phyloP scores from a whole-genome alignment of 2,329 filamentous ascomycete species.

The Clarireedia hainanense region DNA sequence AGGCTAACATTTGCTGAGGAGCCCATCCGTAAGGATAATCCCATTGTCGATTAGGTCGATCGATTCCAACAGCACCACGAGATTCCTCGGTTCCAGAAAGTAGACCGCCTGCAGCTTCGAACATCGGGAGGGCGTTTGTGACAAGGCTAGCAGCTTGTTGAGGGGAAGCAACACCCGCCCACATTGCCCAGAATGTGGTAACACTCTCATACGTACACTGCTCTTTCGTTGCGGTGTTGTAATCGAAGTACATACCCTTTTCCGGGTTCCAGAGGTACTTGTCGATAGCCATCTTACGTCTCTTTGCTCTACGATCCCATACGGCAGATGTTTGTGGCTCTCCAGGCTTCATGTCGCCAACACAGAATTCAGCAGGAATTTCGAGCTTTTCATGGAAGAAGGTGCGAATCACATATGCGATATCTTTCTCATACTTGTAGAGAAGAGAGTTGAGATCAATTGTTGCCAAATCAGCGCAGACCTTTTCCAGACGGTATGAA shows the following conservation, averaged over 20 bases:
- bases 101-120: conserved; percentile 82
- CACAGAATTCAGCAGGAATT: conserved; percentile 78
- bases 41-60: conserved; percentile 93
- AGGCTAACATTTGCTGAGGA: conserved; percentile 95
- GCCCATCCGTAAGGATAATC: conserved; percentile 98
- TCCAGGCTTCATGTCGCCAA: conserved; percentile 55
- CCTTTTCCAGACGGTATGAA: conserved; percentile 81
- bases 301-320: conserved; percentile 85
- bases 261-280: conserved; percentile 91
- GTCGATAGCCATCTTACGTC: conserved; percentile 78
- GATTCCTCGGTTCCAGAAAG: conserved; percentile 86
- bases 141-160: conserved; percentile 82
- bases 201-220: conserved; percentile 81
- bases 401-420: conserved; percentile 75
- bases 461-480: conserved; percentile 82
- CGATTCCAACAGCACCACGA: conserved; percentile 68
- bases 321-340: conserved; percentile 73
- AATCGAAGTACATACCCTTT: conserved; percentile 96
- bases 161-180: conserved; percentile 82
- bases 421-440: conserved; percentile 96
- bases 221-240: conserved; percentile 75
- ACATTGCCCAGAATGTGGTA: conserved; percentile 96
- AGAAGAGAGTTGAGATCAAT: conserved; percentile 91
- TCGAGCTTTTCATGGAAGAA: conserved; percentile 75
- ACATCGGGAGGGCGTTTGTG: conserved; percentile 70